Percentiles rank a stretch among this genome's conserved stretches.
Evolutionary conservation across 2,329 filamentous ascomycete genomes (phyloP).

Genomic region (Aspergillus texensis): DNA sequence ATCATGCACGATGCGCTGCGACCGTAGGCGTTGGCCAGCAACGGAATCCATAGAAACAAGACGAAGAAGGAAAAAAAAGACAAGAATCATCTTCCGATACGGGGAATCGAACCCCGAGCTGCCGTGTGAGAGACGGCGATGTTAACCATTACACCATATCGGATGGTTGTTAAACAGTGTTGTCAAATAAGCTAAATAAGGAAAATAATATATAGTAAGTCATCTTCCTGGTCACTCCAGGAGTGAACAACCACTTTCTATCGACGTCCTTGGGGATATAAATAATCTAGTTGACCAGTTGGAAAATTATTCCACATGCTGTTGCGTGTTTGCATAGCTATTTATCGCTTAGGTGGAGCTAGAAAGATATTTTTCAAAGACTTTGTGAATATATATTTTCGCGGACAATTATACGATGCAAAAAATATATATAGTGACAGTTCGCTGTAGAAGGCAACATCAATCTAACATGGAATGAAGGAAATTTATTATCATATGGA

Average conservation of each 20-base stretch:
- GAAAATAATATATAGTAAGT: neutral
- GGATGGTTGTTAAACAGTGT: neutral
- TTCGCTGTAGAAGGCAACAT: too few species aligned
- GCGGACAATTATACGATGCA: too few species aligned
- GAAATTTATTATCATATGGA: too few species aligned
- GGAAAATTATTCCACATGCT: neutral
- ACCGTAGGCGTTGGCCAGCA: too few species aligned
- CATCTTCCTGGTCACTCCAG: too few species aligned
- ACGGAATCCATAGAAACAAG: neutral
- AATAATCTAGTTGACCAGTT: neutral
- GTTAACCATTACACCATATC: constrained; percentile 11
- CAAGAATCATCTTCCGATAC: neutral
- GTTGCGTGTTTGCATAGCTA: neutral
- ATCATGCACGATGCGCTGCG: too few species aligned
- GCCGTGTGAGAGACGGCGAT: constrained; percentile 11
- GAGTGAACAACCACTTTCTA: neutral
- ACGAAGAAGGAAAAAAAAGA: neutral
- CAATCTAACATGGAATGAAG: too few species aligned
- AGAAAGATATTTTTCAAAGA: too few species aligned
- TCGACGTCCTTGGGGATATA: neutral
- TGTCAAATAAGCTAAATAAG: neutral
- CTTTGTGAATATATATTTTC: neutral
- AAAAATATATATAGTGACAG: too few species aligned
- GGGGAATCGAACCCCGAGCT: constrained; percentile 12
- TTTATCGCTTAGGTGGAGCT: neutral